Evolutionary conservation across 441 rosid species (phyloP).

Genomic region (Gossypium gossypioides): DNA sequence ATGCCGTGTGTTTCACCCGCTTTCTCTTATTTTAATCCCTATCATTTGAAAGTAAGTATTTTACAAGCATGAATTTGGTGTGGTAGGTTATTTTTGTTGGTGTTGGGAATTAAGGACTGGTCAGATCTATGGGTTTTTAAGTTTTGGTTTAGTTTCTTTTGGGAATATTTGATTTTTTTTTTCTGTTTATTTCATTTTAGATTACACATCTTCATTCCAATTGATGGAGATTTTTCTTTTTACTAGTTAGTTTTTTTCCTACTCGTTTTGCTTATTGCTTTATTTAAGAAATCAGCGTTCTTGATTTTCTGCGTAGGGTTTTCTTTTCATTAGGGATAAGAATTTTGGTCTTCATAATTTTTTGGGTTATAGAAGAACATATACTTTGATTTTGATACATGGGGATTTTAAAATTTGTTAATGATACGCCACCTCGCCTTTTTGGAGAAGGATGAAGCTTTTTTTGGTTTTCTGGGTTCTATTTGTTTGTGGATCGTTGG

Average conservation of each 20-base stretch:
- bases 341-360: not conserved
- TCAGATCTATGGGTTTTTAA: conserved; percentile 15
- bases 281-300: not conserved
- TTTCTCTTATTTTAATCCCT: not conserved
- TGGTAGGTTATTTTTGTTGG: not conserved
- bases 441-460: not conserved
- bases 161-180: not conserved
- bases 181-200: not conserved
- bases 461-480: not conserved
- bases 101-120: not conserved
- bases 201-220: not conserved
- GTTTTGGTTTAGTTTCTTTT: conserved; percentile 1
- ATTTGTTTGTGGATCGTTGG: not conserved
- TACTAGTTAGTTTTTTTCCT: not conserved
- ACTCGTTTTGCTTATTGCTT: not conserved
- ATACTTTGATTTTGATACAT: not conserved
- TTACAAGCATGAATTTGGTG: not conserved
- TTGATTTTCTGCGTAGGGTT: not conserved
- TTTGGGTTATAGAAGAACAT: not conserved
- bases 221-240: not conserved
- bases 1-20: not conserved
- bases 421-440: not conserved
- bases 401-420: not conserved
- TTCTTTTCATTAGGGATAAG: not conserved
- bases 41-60: not conserved